These are phyloP conservation scores for Leccinum solheimii DNA, from an alignment of 1,284 basidiomycete species.

Conservation along the genomic window DNA sequence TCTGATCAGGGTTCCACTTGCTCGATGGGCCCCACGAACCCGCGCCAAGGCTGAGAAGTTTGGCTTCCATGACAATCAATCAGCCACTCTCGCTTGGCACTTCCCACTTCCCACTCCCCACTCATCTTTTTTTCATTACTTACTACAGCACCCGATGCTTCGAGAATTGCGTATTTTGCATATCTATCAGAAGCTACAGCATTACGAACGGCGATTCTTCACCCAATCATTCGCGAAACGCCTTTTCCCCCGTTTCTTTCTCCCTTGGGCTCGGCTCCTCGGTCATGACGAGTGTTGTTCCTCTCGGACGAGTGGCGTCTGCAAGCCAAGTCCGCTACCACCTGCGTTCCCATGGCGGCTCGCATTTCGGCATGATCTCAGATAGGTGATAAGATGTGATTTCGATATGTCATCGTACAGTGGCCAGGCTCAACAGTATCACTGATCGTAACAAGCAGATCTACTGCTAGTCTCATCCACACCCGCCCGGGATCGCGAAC, in stretches of 20 bases:
- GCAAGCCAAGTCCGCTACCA: not conserved
- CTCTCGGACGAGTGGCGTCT: not conserved
- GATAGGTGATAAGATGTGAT: not conserved
- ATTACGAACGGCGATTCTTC: conserved; percentile 5
- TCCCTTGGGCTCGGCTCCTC: not conserved
- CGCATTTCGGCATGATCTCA: not conserved
- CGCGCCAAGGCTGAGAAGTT: conserved; percentile 11
- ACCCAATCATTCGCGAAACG: not conserved
- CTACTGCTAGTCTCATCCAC: not conserved
- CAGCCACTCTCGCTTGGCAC: conserved; percentile 15
- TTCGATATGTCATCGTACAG: not conserved
- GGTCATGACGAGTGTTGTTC: not conserved
- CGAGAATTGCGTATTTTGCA: conserved; percentile 2
- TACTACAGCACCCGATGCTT: conserved; percentile 13
- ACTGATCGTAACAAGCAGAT: not conserved
- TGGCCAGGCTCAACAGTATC: not conserved
- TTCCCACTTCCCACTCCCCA: not conserved
- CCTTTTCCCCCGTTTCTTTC: not conserved
- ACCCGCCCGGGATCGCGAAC: conserved; percentile 3
- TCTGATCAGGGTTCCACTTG: not conserved
- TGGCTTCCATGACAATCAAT: conserved; percentile 23
- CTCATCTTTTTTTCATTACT: conserved; percentile 10
- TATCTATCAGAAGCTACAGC: conserved; percentile 18
- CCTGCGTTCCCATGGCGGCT: not conserved
- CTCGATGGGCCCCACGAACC: conserved; percentile 1